Conservation (phyloP, 1,284 basidiomycete species). For the Cutaneotrichosporon mucoides region DNA sequence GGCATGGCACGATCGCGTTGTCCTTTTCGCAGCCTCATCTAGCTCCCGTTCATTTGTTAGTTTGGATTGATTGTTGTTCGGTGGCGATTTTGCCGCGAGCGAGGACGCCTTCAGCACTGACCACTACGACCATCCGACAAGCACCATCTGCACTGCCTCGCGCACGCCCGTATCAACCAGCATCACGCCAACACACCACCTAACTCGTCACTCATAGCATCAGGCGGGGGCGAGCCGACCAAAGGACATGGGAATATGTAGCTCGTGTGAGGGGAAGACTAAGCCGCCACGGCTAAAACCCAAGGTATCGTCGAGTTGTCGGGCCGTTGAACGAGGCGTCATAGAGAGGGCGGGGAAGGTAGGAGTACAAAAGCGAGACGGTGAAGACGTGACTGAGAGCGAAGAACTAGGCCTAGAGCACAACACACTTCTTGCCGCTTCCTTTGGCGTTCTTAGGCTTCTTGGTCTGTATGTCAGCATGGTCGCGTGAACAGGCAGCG, state of each 20-base stretch:
- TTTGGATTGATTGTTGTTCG: too few species aligned
- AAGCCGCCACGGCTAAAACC: not conserved
- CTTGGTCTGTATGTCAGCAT: slow-evolving; percentile 12
- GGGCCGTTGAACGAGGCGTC: slow-evolving; percentile 1
- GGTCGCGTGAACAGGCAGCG: not conserved
- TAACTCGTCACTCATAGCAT: slow-evolving; percentile 20
- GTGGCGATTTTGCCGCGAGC: too few species aligned
- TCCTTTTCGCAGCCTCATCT: too few species aligned
- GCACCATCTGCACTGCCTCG: too few species aligned
- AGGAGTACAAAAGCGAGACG: slow-evolving; percentile 25
- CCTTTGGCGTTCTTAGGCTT: slow-evolving; percentile 12
- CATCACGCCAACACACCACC: not conserved
- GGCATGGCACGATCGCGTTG: too few species aligned
- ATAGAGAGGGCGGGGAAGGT: slow-evolving; percentile 6
- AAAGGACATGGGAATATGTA: slow-evolving; percentile 1
- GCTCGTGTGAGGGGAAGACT: not conserved
- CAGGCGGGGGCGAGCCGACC: slow-evolving; percentile 1
- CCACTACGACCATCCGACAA: too few species aligned
- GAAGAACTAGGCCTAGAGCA: slow-evolving; percentile 52
- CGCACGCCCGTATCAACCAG: not conserved
- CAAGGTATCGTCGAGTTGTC: slow-evolving; percentile 3
- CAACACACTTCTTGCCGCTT: slow-evolving; percentile 49
- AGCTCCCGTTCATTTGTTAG: too few species aligned
- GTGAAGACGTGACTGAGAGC: slow-evolving; percentile 1
- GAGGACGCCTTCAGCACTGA: too few species aligned